These are phyloP conservation scores for Coniosporium tulheliwenetii DNA, from an alignment of 2,329 filamentous ascomycete genomes.

Conservation along the genomic window DNA sequence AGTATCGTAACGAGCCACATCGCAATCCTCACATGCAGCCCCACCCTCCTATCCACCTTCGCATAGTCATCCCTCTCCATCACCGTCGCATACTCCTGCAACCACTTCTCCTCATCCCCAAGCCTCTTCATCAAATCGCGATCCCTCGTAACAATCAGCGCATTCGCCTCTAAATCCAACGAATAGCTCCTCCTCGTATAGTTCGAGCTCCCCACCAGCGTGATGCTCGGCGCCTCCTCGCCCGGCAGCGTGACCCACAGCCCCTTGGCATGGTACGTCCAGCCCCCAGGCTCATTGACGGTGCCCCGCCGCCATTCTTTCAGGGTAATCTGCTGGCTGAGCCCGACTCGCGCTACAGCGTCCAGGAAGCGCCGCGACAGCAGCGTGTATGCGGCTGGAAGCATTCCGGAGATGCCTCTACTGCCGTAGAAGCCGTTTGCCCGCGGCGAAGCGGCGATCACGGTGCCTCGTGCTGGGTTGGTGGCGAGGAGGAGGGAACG, in stretches of 20 bases:
- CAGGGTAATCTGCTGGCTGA: conserved; percentile 47
- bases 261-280: conserved; percentile 97
- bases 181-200: conserved; percentile 91
- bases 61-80: conserved; percentile 68
- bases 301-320: conserved; percentile 81
- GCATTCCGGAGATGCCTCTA: conserved; percentile 71
- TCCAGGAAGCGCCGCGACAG: conserved; percentile 70
- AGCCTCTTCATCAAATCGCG: conserved; percentile 53
- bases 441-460: conserved; percentile 82
- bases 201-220: conserved; percentile 80
- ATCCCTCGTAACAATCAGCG: conserved; percentile 69
- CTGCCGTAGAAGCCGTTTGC: conserved; percentile 94
- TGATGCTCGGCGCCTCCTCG: conserved; percentile 53
- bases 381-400: conserved; percentile 84
- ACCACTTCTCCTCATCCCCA: conserved; percentile 64
- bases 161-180: conserved; percentile 80
- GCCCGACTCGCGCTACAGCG: conserved; percentile 36
- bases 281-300: conserved; percentile 66
- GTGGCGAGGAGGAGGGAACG: conserved; percentile 66
- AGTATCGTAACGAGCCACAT: conserved; percentile 88
- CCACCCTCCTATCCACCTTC: conserved; percentile 66
- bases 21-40: conserved; percentile 67
- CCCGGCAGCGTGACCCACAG: conserved; percentile 68
- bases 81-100: conserved; percentile 56
- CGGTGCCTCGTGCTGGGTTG: conserved; percentile 53